phyloP scores from a whole-genome alignment of 768 basidiomycete genomes.

The Mycena vitilis region DNA sequence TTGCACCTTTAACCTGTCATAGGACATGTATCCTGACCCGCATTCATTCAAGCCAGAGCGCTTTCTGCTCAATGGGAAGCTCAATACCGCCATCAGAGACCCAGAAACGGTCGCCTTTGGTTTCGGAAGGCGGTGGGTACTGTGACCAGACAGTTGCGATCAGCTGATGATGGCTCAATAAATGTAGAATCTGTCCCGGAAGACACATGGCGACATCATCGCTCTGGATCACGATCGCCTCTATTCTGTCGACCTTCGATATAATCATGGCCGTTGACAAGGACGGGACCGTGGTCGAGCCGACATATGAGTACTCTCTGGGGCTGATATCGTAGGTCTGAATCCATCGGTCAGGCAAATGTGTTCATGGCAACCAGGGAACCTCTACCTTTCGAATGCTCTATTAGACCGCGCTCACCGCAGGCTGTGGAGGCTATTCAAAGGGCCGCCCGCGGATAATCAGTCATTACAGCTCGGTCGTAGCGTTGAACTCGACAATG shows the following conservation, averaged over 20 bases:
- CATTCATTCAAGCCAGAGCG: conserved; percentile 46
- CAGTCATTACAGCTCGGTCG: too few relatives aligned
- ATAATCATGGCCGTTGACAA: conserved; percentile 20
- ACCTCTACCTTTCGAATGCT: conserved; percentile 16
- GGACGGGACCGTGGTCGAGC: conserved; percentile 38
- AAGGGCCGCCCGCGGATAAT: too few relatives aligned
- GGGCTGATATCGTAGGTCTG: conserved; percentile 14
- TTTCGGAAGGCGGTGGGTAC: conserved; percentile 23
- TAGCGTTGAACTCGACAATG: too few relatives aligned
- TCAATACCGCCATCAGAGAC: conserved; percentile 8
- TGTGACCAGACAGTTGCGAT: neutral
- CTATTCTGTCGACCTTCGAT: conserved; percentile 18
- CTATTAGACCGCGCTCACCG: conserved; percentile 17
- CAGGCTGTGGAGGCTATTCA: conserved; percentile 12
- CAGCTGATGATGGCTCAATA: neutral
- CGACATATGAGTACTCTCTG: conserved; percentile 33
- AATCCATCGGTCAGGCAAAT: neutral
- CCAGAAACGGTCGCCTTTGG: conserved; percentile 24
- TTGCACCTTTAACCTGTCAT: conserved; percentile 8
- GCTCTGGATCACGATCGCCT: conserved; percentile 21
- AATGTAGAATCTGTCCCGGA: conserved; percentile 39
- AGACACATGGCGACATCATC: conserved; percentile 17
- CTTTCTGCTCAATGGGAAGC: conserved; percentile 35
- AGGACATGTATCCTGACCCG: conserved; percentile 44
- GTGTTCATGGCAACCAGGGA: neutral